Conservation (phyloP, 148 eudicot genomes). For the Agrostemma githago region DNA sequence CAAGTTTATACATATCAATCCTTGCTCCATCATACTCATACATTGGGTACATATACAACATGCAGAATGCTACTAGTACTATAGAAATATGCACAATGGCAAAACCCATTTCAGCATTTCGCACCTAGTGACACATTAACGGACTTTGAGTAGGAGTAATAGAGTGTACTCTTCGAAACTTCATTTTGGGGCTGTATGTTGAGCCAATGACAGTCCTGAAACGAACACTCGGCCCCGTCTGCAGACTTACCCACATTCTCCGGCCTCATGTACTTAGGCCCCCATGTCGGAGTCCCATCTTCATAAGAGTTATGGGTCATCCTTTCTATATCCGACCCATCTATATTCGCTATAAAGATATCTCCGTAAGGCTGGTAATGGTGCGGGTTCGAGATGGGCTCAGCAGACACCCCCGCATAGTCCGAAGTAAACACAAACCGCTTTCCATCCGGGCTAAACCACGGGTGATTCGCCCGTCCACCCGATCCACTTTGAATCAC, state of each 20-base stretch:
- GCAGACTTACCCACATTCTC: constrained; percentile 36
- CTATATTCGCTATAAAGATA: constrained; percentile 52
- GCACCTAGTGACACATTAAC: neutral
- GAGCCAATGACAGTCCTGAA: constrained; percentile 79
- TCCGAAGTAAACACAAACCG: constrained; percentile 67
- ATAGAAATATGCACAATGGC: neutral
- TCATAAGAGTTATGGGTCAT: constrained; percentile 81
- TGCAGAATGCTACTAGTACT: constrained; percentile 3
- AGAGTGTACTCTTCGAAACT: neutral
- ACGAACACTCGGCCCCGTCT: constrained; percentile 41
- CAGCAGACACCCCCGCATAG: constrained; percentile 84
- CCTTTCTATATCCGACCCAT: constrained; percentile 58
- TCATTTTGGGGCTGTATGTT: constrained; percentile 13
- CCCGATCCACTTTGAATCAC: constrained; percentile 61
- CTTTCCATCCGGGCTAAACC: constrained; percentile 80
- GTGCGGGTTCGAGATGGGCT: constrained; percentile 77
- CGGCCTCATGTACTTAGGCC: constrained; percentile 38
- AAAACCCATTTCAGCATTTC: constrained; percentile 1
- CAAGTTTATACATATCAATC: too few species aligned
- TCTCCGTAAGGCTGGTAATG: constrained; percentile 88
- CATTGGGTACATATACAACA: too few species aligned
- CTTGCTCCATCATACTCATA: too few species aligned
- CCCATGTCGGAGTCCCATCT: constrained; percentile 95
- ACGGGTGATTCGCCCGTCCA: constrained; percentile 78
- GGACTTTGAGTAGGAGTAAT: too few species aligned